A percentile compares a stretch with the other conserved stretches of the same genome.
Evolutionary conservation across 768 basidiomycete genomes (phyloP).

Genomic region (Mycena kentingensis): DNA sequence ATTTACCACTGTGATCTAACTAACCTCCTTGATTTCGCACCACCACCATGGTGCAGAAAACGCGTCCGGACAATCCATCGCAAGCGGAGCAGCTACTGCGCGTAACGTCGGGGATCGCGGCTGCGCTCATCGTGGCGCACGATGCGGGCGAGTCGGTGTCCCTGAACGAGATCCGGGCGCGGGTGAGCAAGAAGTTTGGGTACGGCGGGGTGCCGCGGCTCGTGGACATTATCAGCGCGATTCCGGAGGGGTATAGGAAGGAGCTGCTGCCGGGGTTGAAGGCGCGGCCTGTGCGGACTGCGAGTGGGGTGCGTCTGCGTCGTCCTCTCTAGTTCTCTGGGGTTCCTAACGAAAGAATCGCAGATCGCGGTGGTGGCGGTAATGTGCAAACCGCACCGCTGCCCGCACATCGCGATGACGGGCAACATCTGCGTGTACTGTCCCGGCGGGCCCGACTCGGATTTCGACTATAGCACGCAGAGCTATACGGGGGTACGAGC

Average conservation of each 20-base stretch:
- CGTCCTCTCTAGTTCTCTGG: neutral
- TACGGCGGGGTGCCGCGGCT: constrained; percentile 87
- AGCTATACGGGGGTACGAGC: constrained; percentile 94
- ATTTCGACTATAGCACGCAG: constrained; percentile 99
- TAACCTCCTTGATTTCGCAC: neutral
- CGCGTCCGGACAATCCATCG: constrained; percentile 58
- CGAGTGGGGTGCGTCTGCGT: constrained; percentile 83
- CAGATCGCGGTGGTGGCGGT: constrained; percentile 98
- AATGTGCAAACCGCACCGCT: constrained; percentile 99
- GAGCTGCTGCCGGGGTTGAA: constrained; percentile 85
- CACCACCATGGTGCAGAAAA: constrained; percentile 18
- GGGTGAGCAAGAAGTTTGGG: constrained; percentile 87
- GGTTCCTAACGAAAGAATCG: neutral
- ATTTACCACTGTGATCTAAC: constrained; percentile 14
- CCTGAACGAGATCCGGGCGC: constrained; percentile 83
- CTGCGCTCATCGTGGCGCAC: constrained; percentile 88
- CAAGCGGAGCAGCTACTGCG: constrained; percentile 90
- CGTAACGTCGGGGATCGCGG: constrained; percentile 92
- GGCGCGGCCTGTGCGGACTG: constrained; percentile 93
- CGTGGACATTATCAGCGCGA: constrained; percentile 97
- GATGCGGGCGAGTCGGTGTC: constrained; percentile 77
- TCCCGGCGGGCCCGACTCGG: constrained; percentile 98
- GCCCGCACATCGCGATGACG: constrained; percentile 99
- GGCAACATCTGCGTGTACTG: constrained; percentile 99
- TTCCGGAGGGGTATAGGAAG: constrained; percentile 96